Evolutionary conservation across 164 flowering plant genomes (phyloP).

Genomic region (Macadamia integrifolia): DNA sequence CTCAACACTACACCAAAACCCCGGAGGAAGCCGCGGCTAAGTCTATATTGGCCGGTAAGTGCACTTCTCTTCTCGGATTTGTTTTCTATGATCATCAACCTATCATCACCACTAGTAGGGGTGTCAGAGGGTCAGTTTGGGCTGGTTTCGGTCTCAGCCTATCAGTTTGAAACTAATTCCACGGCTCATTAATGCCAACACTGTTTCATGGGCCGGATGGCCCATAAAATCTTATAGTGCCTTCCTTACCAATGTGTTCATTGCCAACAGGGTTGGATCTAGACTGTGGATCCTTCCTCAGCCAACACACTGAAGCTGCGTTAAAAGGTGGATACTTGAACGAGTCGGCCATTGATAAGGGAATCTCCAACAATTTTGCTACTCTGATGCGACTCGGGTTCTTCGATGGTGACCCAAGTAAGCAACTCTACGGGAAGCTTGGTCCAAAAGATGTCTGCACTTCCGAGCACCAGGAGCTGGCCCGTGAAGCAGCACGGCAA

Average conservation of each 20-base stretch:
- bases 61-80: slow-evolving; percentile 1
- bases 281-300: slow-evolving; percentile 63
- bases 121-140: too few species aligned
- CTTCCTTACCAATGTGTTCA: background rate
- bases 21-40: slow-evolving; percentile 87
- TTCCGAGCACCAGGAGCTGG: slow-evolving; percentile 51
- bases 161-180: too few species aligned
- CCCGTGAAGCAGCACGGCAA: slow-evolving; percentile 82
- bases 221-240: too few species aligned
- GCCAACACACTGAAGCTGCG: slow-evolving; percentile 62
- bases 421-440: slow-evolving; percentile 55
- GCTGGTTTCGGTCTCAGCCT: too few species aligned
- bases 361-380: slow-evolving; percentile 59
- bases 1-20: slow-evolving; percentile 77
- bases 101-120: too few species aligned
- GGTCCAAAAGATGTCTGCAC: slow-evolving; percentile 86
- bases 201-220: too few species aligned
- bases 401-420: slow-evolving; percentile 77
- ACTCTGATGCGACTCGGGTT: slow-evolving; percentile 81
- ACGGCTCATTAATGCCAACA: too few species aligned
- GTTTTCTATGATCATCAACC: background rate
- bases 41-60: slow-evolving; percentile 60
- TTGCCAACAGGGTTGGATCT: slow-evolving; percentile 64
- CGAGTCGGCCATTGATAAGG: slow-evolving; percentile 53
- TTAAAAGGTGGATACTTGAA: slow-evolving; percentile 44